A percentile compares a stretch with the other conserved stretches of the same genome.
phyloP scores from a whole-genome alignment of 2,329 filamentous ascomycete species.

The Gaeumannomyces tritici region DNA sequence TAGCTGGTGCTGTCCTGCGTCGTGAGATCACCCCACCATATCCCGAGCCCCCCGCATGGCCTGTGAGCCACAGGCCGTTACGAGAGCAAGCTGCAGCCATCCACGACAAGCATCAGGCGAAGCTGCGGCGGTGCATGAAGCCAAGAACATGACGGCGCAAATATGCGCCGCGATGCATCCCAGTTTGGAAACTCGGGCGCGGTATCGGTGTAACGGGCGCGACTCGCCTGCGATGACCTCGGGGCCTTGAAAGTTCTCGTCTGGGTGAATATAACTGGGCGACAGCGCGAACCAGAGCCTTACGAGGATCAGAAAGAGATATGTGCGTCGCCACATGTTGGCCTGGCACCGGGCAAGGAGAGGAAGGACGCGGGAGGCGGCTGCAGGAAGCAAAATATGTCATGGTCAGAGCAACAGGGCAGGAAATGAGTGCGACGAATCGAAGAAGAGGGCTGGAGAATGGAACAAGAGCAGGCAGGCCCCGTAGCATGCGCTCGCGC shows the following conservation, averaged over 20 bases:
- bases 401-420: neutral
- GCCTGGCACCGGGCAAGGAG: slow-evolving; percentile 3
- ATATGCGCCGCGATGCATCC: neutral
- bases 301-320: slow-evolving; percentile 74
- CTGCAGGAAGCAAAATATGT: neutral
- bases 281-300: slow-evolving; percentile 90
- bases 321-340: slow-evolving; percentile 84
- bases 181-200: neutral
- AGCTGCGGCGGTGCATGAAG: neutral
- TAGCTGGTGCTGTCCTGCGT: neutral
- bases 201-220: neutral
- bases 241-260: slow-evolving; percentile 98
- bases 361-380: neutral
- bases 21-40: neutral
- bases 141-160: neutral
- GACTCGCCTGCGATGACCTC: slow-evolving; percentile 87
- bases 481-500: neutral
- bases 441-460: neutral
- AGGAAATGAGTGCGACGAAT: neutral
- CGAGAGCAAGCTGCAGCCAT: neutral
- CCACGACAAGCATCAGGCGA: neutral
- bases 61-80: too few relatives aligned
- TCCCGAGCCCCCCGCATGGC: neutral
- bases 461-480: neutral
- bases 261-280: slow-evolving; percentile 93